Evolutionary conservation across 78 protist genomes (phyloP).

Genomic region (Dictyostelium capitatum): DNA sequence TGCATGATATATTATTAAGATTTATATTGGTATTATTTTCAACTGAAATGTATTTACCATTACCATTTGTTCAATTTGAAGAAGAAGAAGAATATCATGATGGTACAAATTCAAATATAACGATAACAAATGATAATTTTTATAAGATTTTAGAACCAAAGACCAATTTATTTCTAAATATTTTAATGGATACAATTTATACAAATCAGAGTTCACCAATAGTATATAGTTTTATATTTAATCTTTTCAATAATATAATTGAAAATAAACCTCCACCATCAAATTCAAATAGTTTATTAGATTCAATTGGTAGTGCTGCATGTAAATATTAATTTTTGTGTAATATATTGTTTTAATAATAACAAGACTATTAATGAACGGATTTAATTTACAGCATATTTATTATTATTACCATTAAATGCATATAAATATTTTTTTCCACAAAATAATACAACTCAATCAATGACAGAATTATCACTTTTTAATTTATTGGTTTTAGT

Average conservation of each 20-base stretch:
- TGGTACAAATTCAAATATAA: not conserved
- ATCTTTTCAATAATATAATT: slow-evolving; percentile 38
- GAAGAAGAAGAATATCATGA: not conserved
- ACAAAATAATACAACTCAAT: not conserved
- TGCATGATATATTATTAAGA: slow-evolving; percentile 48
- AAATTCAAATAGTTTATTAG: slow-evolving; percentile 25
- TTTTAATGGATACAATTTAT: slow-evolving; percentile 33
- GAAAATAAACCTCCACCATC: slow-evolving; percentile 51
- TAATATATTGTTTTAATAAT: no score
- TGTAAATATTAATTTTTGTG: slow-evolving; percentile 29
- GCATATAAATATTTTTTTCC: slow-evolving; percentile 79
- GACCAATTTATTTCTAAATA: slow-evolving; percentile 20
- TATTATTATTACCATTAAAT: slow-evolving; percentile 65
- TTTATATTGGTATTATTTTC: slow-evolving; percentile 59
- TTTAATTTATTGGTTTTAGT: slow-evolving; percentile 29
- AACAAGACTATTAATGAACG: not conserved
- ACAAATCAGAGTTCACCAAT: slow-evolving; percentile 35
- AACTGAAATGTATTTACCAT: slow-evolving; percentile 68
- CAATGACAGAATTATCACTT: slow-evolving; percentile 49
- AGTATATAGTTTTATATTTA: slow-evolving; percentile 16
- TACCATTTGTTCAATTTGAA: not conserved
- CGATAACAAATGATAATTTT: not conserved
- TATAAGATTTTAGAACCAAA: not conserved
- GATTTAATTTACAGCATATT: slow-evolving; percentile 32
- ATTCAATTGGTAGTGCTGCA: slow-evolving; percentile 71